Conservation (phyloP, 116 monocot species). For the Dioscorea cayenensis region DNA sequence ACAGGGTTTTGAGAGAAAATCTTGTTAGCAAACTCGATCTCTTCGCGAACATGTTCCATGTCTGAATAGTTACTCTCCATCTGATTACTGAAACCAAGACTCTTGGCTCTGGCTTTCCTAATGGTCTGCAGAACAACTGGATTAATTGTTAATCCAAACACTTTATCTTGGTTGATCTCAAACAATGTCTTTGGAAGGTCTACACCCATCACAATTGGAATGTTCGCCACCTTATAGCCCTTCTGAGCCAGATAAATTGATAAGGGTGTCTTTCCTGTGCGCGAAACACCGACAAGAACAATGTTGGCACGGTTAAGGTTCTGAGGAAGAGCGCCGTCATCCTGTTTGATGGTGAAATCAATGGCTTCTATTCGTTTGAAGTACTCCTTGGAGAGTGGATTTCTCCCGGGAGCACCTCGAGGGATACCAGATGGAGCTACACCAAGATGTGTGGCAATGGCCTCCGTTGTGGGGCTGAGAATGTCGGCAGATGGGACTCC, state of each 20-base stretch:
- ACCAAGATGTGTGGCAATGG: slow-evolving; percentile 75
- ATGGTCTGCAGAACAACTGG: slow-evolving; percentile 69
- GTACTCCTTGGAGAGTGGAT: slow-evolving; percentile 59
- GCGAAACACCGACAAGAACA: slow-evolving; percentile 76
- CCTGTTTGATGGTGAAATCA: slow-evolving; percentile 94
- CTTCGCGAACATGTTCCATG: slow-evolving; percentile 71
- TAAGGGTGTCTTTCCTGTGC: slow-evolving; percentile 87
- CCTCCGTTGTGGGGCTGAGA: slow-evolving; percentile 67
- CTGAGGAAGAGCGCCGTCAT: slow-evolving; percentile 74
- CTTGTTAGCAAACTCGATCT: slow-evolving; percentile 56
- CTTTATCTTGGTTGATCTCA: slow-evolving; percentile 67
- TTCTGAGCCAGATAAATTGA: slow-evolving; percentile 89
- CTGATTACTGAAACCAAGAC: slow-evolving; percentile 44
- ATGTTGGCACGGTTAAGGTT: slow-evolving; percentile 61
- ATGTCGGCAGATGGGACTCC: slow-evolving; percentile 61
- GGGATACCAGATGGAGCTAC: slow-evolving; percentile 84
- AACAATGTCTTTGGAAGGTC: slow-evolving; percentile 62
- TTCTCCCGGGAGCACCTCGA: slow-evolving; percentile 47
- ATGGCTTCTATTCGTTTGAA: slow-evolving; percentile 83
- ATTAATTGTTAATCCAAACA: slow-evolving; percentile 78
- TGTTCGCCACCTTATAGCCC: slow-evolving; percentile 88
- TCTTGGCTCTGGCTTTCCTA: slow-evolving; percentile 76
- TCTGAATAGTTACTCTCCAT: slow-evolving; percentile 75
- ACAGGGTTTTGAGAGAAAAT: slow-evolving; percentile 60
- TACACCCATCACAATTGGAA: slow-evolving; percentile 81